Evolutionary conservation across 768 basidiomycete species (phyloP), one percentile per base, ranked within the genome.

Genomic region (button mushroom (Agaricus bisporus)): DNA sequence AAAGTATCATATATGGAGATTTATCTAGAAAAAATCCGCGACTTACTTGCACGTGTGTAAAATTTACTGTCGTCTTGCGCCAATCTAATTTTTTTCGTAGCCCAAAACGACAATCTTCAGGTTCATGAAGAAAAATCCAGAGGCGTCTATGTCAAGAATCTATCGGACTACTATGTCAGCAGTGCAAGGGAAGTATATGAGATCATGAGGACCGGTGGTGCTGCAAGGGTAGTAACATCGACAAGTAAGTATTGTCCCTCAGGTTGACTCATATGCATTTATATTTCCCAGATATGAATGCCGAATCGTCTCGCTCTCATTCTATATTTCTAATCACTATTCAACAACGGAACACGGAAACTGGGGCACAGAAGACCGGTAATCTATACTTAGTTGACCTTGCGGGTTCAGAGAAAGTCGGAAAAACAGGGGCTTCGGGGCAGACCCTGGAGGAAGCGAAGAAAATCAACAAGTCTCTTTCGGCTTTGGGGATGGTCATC

Each of bases 1-100:
- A 99, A 99, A 73, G 97, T 98, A 48, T 97, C 93, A 35, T 99
- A 98, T 70, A 98, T 99, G 95, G 97, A 99, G 73, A 98, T 99
- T 56, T 99, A 99, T 70, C 79, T 98, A 56, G 97, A 99, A 70
- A 83, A 87, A 58, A 92, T 99, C 60, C 81, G 95, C 49, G 97
- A 99, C 78, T 73, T 99, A 51, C 79, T 99, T 50, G 88, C 93
- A 56, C 97, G 95, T 98, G 69, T 65, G 95, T 81, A 25, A 6
- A 22, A 6, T 26, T 32, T 32, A 36, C 1, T 17, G 35, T 35
- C 39, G 54, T 25, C 39, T 59, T 14, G 47, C 18, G 11, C 18
- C 48, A 35, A 42, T 48, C 61, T 50, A 51, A 28, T 36, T 57
- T 22, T 22, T 43, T 58, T 42, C 55, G 11, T 55, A 85, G 95